Evolutionary conservation across 2,329 filamentous ascomycete genomes (phyloP), one percentile per base, ranked within the genome.

Genomic region (Penicillium polonicum): DNA sequence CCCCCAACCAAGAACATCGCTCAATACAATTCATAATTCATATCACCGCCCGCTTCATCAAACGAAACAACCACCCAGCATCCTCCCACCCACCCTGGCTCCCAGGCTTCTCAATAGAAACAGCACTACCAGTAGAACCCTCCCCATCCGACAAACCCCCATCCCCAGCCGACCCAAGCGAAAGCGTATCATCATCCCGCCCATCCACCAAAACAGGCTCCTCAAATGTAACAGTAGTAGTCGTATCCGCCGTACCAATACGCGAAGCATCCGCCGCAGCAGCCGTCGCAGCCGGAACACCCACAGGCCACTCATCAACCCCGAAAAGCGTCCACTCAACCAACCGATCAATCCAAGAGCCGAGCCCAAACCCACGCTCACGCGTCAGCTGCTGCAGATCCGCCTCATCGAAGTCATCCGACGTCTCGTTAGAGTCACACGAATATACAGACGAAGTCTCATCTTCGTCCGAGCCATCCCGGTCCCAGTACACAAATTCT

Each of bases 261-360:
- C 61, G 43, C 38, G 50, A 56, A 31, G 52, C 49, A 50, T 55
- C 4, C 19, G 33, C 36, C 10, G 29, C 21, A 45, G 51, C 49
- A 50, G 57, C 3, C 19, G 49, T 42, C 10, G 23, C 21, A 48
- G 53, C 17, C 13, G 59, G 35, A n/a, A 48, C 43, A 51, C 58
- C 19, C 23, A 42, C 57, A 49, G 73, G 68, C 64, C 66, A 68
- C 55, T 83, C 80, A 10, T 83, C 80, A 1, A 82, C 78, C 3
- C 78, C 78, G 62, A 85, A 85, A 41, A 85, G 61, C 12, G 79
- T 80, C 79, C 83, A 85, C 33, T 83, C 82, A 57, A 86, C 82
- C 36, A 86, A 65, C 25, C 79, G 74, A 62, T 87, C 84, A 64
- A 87, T 76, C 78, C 83, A 82, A 10, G 77, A 73, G 0, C 84